A percentile compares a stretch with the other conserved stretches of the same genome.
Evolutionary conservation across 1,284 basidiomycete genomes (phyloP).

Genomic region (Trichosporon inkin): DNA sequence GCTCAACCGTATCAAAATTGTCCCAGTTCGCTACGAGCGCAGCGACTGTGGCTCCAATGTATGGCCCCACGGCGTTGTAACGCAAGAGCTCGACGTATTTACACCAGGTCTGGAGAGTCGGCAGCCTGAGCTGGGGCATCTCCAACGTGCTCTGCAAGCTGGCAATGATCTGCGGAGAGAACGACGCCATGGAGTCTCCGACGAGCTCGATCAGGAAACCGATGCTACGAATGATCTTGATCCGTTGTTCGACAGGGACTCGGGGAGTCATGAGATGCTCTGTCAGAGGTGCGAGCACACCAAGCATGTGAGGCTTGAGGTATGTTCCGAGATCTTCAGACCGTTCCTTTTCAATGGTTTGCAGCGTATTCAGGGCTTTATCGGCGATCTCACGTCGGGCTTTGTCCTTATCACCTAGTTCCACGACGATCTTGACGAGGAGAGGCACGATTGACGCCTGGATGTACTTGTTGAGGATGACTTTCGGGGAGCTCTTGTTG

Average conservation of each 20-base stretch:
- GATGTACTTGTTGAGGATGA: constrained; percentile 43
- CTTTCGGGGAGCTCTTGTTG: constrained; percentile 17
- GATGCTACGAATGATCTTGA: constrained; percentile 71
- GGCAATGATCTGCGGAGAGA: constrained; percentile 90
- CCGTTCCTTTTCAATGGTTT: constrained; percentile 52
- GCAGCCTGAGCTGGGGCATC: constrained; percentile 64
- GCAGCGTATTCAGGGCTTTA: constrained; percentile 62
- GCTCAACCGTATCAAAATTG: constrained; percentile 58
- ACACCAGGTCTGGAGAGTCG: constrained; percentile 77
- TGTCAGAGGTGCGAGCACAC: constrained; percentile 73
- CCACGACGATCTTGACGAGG: constrained; percentile 68
- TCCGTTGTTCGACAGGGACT: constrained; percentile 62
- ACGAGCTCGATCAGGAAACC: constrained; percentile 69
- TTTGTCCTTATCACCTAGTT: constrained; percentile 64
- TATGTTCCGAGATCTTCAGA: constrained; percentile 57
- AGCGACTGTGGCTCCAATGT: constrained; percentile 83
- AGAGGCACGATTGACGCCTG: constrained; percentile 64
- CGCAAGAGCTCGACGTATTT: constrained; percentile 70
- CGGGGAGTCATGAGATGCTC: constrained; percentile 73
- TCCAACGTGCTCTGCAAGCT: constrained; percentile 85
- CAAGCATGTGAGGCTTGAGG: constrained; percentile 70
- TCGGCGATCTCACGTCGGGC: constrained; percentile 49
- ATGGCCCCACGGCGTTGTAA: constrained; percentile 70
- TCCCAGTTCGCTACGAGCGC: constrained; percentile 75
- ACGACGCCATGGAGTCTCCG: constrained; percentile 65